Base-by-base conservation (phyloP, 2,329 filamentous ascomycete species). In the Scorias spongiosa region DNA sequence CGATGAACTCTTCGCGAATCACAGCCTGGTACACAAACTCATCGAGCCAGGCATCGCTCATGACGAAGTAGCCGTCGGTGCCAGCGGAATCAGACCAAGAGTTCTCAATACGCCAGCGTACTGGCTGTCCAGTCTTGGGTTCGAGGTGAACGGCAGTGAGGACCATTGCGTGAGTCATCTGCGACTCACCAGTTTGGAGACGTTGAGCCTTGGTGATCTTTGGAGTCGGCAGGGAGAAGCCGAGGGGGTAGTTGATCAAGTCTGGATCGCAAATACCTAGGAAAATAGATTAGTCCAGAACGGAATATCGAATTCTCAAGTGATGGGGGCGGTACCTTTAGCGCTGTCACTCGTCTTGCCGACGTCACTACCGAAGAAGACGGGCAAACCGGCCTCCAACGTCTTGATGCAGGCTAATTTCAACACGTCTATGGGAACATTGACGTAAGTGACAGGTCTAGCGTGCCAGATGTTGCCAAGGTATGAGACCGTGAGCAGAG, bases 141-240 rank as follows among this genome's bases (percentile, higher is more conserved):
- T 15, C 11, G 2, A 93, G 61, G 57, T 94, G 86, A 39, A 93
- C 87, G 1, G 77, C 87, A 2, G 85, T 93, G 48, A 94, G 64
- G 0, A 93, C 84, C 87, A 93, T 93, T 4, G 87, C 87, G 56
- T 93, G 87, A 1, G 86, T 93, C 86, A 94, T 93, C 42, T 76
- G 72, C 43, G 75, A 81, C 64, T 93, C 86, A 10, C 83, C 78
- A 0, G 80, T 80, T 54, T 74, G 68, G 39, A 94, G 66, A 2
- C 86, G 69, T 54, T 85, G 74, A 1, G 81, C 81, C 64, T 93
- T 93, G 55, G 68, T 76, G 74, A 93, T 72, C 14, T 75, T 77
- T 12, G 32, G 32, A 8, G 89, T 70, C 44, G 70, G 71, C 48
- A 86, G 72, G 54, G 87, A 84, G 63, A 93, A 86, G n/a, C 84